Conservation (phyloP, 345 rosid genomes). For the Syzygium oleosum region DNA sequence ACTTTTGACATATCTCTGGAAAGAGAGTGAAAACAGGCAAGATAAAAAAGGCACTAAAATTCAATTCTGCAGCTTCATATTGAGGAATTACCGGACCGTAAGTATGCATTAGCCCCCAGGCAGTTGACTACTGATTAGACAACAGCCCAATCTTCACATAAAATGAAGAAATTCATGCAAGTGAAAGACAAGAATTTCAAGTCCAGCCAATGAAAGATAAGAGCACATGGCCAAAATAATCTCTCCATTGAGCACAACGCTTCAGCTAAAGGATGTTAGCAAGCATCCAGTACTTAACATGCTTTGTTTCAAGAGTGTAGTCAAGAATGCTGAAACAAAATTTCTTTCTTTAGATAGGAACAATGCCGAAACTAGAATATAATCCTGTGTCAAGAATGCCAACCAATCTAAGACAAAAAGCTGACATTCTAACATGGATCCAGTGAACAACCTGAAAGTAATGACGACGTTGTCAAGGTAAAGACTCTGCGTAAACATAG, state of each 20-base stretch:
- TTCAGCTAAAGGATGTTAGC: neutral
- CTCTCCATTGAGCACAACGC: neutral
- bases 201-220: neutral
- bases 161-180: neutral
- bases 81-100: neutral
- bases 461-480: neutral
- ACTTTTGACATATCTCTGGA: neutral
- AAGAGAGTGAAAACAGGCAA: neutral
- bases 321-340: neutral
- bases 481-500: neutral
- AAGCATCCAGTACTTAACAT: neutral
- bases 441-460: neutral
- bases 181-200: neutral
- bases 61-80: neutral
- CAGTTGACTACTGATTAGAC: neutral
- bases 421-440: neutral
- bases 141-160: neutral
- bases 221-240: neutral
- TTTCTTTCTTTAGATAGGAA: neutral
- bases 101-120: neutral
- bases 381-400: neutral
- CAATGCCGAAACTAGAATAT: neutral
- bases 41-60: neutral
- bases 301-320: neutral
- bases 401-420: neutral